Evolutionary conservation across 306 rosid genomes (phyloP).

Genomic region (Glycine soja): DNA sequence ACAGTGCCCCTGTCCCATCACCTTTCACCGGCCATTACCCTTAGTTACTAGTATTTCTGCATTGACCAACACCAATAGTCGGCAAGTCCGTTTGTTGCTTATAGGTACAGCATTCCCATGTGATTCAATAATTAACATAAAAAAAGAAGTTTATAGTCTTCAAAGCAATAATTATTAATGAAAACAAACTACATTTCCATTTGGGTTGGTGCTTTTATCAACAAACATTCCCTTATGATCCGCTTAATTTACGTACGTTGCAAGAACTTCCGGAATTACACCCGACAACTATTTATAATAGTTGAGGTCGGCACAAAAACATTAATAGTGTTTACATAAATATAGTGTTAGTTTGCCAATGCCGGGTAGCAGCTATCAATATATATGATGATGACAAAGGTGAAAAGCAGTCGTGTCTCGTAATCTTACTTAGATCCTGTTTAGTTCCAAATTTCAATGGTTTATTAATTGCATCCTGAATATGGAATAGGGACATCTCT

Average conservation of each 20-base stretch:
- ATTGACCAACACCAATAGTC: background rate
- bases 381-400: background rate
- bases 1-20: background rate
- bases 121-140: background rate
- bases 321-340: background rate
- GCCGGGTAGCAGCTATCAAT: background rate
- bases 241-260: background rate
- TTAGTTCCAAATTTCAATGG: background rate
- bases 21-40: background rate
- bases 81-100: conserved; percentile 11
- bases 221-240: background rate
- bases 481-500: background rate
- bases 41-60: background rate
- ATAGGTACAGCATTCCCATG: background rate
- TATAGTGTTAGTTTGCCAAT: background rate
- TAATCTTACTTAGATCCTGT: background rate
- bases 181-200: background rate
- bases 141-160: background rate
- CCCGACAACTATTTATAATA: background rate
- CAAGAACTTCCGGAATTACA: background rate
- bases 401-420: background rate
- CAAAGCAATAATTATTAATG: background rate
- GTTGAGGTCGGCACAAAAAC: background rate
- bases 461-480: background rate
- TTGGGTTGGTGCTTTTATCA: conserved; percentile 9